These are phyloP conservation scores for Penicillium sp. DNA, from an alignment of 2,329 filamentous ascomycete genomes.

Conservation along the genomic window DNA sequence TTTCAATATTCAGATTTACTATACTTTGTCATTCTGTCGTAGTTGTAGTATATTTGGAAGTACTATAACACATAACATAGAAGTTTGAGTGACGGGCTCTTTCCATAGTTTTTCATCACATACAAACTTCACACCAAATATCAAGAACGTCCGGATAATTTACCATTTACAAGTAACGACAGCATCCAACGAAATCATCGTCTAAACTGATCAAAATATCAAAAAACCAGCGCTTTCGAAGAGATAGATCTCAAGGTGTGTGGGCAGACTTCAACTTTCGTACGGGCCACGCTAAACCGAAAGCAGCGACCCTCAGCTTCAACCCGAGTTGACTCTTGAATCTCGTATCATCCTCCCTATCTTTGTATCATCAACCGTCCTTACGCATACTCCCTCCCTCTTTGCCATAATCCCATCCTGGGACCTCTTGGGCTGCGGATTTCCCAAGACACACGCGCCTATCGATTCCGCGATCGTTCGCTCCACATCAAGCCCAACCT, in stretches of 20 bases:
- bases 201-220: neutral
- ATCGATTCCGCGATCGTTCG: constrained; percentile 25
- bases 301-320: constrained; percentile 45
- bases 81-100: constrained; percentile 1
- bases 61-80: neutral
- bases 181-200: neutral
- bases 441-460: constrained; percentile 20
- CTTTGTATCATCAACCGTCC: constrained; percentile 33
- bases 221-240: neutral
- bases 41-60: constrained; percentile 12
- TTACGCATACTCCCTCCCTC: constrained; percentile 22
- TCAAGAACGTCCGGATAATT: neutral
- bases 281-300: constrained; percentile 40
- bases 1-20: constrained; percentile 19
- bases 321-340: constrained; percentile 35
- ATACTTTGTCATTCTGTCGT: neutral
- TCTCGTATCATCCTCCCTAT: constrained; percentile 33
- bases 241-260: constrained; percentile 17
- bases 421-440: constrained; percentile 29
- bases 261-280: constrained; percentile 27
- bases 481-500: constrained; percentile 12
- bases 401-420: constrained; percentile 25
- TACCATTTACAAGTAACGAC: neutral
- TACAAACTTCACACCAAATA: neutral
- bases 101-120: neutral